Conservation (phyloP, 495 filamentous ascomycete genomes). For the Penicillium canariense region DNA sequence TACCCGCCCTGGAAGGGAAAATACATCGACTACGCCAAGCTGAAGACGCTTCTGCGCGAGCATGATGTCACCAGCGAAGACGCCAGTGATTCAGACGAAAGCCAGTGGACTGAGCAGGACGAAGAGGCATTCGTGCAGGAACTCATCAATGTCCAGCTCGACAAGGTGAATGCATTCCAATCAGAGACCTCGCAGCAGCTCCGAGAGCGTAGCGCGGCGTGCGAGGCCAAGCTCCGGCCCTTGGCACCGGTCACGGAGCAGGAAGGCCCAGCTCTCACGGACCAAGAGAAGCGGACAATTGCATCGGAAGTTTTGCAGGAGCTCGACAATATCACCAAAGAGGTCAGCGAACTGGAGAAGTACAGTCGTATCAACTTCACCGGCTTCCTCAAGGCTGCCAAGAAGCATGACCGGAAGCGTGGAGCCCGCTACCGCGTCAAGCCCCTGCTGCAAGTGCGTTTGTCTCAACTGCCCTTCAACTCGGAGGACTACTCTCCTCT, state of each 20-base stretch:
- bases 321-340: slow-evolving; percentile 81
- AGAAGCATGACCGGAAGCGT: slow-evolving; percentile 95
- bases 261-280: slow-evolving; percentile 28
- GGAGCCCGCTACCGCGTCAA: slow-evolving; percentile 79
- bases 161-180: slow-evolving; percentile 93
- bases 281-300: slow-evolving; percentile 46
- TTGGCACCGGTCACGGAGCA: slow-evolving; percentile 35
- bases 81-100: slow-evolving; percentile 48
- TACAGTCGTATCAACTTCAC: slow-evolving; percentile 97
- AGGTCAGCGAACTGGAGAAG: slow-evolving; percentile 90
- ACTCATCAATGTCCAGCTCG: slow-evolving; percentile 87
- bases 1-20: slow-evolving; percentile 88
- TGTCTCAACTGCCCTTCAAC: slow-evolving; percentile 88
- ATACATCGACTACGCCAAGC: slow-evolving; percentile 92
- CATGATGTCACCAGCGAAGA: slow-evolving; percentile 50
- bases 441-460: slow-evolving; percentile 82
- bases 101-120: slow-evolving; percentile 89
- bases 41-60: slow-evolving; percentile 85
- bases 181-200: slow-evolving; percentile 68
- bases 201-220: slow-evolving; percentile 61
- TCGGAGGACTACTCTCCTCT: slow-evolving; percentile 91
- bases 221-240: slow-evolving; percentile 51
- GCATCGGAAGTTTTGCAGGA: slow-evolving; percentile 72
- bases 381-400: slow-evolving; percentile 94
- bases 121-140: slow-evolving; percentile 93